Evolutionary conservation across 768 basidiomycete species (phyloP).

Genomic region (Collybia nuda): DNA sequence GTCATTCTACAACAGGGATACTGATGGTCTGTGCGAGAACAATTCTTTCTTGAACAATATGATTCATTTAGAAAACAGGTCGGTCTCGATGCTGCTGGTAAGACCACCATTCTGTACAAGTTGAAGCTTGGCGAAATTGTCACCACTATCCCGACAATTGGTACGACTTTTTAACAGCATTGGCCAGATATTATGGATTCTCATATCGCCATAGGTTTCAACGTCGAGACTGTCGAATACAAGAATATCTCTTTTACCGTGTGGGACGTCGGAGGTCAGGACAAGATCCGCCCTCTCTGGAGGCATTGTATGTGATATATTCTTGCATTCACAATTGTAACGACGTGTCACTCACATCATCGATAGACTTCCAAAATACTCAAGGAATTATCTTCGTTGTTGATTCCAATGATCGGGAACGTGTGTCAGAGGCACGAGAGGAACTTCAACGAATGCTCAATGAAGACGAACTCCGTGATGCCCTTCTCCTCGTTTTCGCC

Average conservation of each 20-base stretch:
- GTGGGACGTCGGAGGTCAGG: constrained; percentile 99
- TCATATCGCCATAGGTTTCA: constrained; percentile 75
- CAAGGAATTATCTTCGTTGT: constrained; percentile 99
- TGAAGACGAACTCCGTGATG: constrained; percentile 98
- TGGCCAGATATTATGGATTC: constrained; percentile 13
- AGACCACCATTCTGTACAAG: constrained; percentile 98
- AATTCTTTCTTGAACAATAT: constrained; percentile 13
- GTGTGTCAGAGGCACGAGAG: constrained; percentile 98
- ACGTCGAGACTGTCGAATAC: constrained; percentile 99
- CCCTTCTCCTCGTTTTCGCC: constrained; percentile 97
- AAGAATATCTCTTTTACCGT: constrained; percentile 99
- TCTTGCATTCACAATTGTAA: constrained; percentile 11
- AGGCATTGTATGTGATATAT: constrained; percentile 86
- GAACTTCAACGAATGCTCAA: constrained; percentile 99
- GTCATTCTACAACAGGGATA: constrained; percentile 68
- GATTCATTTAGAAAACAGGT: constrained; percentile 51
- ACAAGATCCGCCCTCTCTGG: constrained; percentile 99
- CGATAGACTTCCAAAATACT: constrained; percentile 98
- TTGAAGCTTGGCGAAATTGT: constrained; percentile 99
- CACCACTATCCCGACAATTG: constrained; percentile 99
- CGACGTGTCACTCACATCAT: constrained; percentile 15
- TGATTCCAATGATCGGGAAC: constrained; percentile 99
- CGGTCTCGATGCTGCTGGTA: constrained; percentile 98
- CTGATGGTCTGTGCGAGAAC: constrained; percentile 67
- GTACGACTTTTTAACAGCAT: constrained; percentile 46